Evolutionary conservation across 2,329 filamentous ascomycete genomes (phyloP), one percentile per base, ranked within the genome.

Genomic region (Monilinia fructigena): DNA sequence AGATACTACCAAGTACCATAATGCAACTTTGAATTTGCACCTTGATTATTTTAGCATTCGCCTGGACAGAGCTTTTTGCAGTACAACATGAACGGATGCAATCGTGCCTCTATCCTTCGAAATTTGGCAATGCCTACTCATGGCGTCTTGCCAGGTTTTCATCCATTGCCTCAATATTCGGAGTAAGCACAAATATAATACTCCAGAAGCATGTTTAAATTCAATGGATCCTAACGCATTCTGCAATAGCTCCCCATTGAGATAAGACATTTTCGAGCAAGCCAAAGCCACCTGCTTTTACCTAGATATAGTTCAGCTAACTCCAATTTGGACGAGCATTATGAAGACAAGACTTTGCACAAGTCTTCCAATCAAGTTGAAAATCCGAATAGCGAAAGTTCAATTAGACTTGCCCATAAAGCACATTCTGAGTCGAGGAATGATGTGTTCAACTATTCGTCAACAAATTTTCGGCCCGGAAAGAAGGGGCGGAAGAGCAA

Each of bases 41-140:
- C 14, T 28, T 62, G 31, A 62, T 53, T 53, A 31, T 55, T 50
- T 50, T 12, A 50, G 48, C 48, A 11, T 50, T 26, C 45, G 45
- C 48, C 45, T 40, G 20, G 59, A 62, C 28, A 52, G 47, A 52
- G 47, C 26, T 62, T 23, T 59, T 18, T 48, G 23, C 56, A 47
- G 58, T 66, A 63, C 64, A 66, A 66, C n/a, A 66, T 66, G 64
- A 75, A 74, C 74, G 75, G 71, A 76, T 76, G 75, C 75, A 74
- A 74, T 74, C 71, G 71, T 66, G 71, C 69, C 65, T 70, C 64
- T 69, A 66, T 67, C 64, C 69, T 65, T 74, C 68, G 68, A 75
- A 66, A 74, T 66, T 69, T 68, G 71, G 70, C 68, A 69, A 65
- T 65, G 67, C 69, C 69, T 69, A 68, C 62, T 65, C 66, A 58